Evolutionary conservation across 306 rosid species (phyloP), one percentile per base, ranked within the genome.

Genomic region (Pueraria montana): DNA sequence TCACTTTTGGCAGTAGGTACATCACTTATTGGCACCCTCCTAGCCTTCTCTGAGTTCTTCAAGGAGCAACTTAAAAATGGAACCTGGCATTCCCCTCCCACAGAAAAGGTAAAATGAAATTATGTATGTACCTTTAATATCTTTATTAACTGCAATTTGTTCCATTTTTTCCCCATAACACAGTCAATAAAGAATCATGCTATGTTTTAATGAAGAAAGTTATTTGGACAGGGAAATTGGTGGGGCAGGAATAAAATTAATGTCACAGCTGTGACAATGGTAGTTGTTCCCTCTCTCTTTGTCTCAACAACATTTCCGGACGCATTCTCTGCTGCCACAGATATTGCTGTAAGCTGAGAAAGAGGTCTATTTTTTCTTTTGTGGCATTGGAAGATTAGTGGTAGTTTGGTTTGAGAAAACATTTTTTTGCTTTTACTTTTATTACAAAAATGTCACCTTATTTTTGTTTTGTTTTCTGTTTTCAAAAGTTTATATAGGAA

Each of bases 1-100:
- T 93, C 97, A 6, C 90, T 91, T 71, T 84, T 91, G 38, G 94
- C 93, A 20, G 79, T 93, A 62, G 93, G 92, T 36, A 90, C 97
- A 56, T 90, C 96, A 66, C 75, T 93, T 14, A 86, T 89, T 62
- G 91, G 94, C 20, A 93, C 94, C 73, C 90, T 93, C 17, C 85
- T 90, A 38, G 81, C 87, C 74, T 93, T 91, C 89, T 91, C 86
- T 59, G 93, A 85, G 83, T 93, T 93, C 84, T 93, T 88, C 83
- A 93, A 89, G 86, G 96, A 91, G 86, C 97, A 91, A 82, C 89
- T 93, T 30, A 79, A 55, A 12, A 77, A 67, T 52, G 16, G 80
- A 76, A 62, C 79, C 7, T 80, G 61, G 81, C 45, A 27, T 77
- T 77, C 78, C 79, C 27, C 90, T 73, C 63, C 83, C 30, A 79